Evolutionary conservation across 805 yeast genomes (phyloP).

Genomic region (Yamadazyma paraphyllophila): DNA sequence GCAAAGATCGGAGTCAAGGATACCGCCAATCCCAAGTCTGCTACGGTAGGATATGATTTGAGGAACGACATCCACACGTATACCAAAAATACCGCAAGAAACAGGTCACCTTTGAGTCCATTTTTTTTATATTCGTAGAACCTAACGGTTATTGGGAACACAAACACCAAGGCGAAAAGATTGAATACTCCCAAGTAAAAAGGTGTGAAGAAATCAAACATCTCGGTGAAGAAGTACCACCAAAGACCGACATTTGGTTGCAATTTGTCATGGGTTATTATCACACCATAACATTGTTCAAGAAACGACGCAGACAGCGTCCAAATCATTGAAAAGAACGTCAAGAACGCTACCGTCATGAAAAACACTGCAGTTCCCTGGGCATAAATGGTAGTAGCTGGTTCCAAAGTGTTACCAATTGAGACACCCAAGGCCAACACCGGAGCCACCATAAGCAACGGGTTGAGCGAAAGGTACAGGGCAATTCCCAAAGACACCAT

Average conservation of each 20-base stretch:
- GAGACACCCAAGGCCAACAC: slow-evolving; percentile 38
- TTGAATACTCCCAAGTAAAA: slow-evolving; percentile 86
- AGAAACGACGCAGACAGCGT: slow-evolving; percentile 29
- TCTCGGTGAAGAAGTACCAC: slow-evolving; percentile 98
- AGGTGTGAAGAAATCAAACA: slow-evolving; percentile 84
- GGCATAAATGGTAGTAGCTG: slow-evolving; percentile 10
- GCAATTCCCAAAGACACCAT: slow-evolving; percentile 59
- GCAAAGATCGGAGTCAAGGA: slow-evolving; percentile 43
- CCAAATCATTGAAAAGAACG: slow-evolving; percentile 24
- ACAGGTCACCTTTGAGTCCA: slow-evolving; percentile 42
- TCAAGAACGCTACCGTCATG: slow-evolving; percentile 19
- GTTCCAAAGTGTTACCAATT: slow-evolving; percentile 4
- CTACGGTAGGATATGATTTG: slow-evolving; percentile 82
- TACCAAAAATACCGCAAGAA: slow-evolving; percentile 50
- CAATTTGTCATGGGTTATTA: slow-evolving; percentile 62
- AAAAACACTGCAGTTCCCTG: slow-evolving; percentile 20
- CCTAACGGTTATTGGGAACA: slow-evolving; percentile 72
- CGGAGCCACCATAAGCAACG: slow-evolving; percentile 61
- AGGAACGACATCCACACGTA: slow-evolving; percentile 54
- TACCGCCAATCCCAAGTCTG: slow-evolving; percentile 59
- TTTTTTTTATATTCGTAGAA: slow-evolving; percentile 37
- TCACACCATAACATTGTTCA: slow-evolving; percentile 49
- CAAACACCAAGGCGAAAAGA: slow-evolving; percentile 61
- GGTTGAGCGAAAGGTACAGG: slow-evolving; percentile 60
- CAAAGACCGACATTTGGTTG: slow-evolving; percentile 92